Evolutionary conservation across 805 yeast genomes (phyloP).

Genomic region (Isabelozyma pseudorhagii): DNA sequence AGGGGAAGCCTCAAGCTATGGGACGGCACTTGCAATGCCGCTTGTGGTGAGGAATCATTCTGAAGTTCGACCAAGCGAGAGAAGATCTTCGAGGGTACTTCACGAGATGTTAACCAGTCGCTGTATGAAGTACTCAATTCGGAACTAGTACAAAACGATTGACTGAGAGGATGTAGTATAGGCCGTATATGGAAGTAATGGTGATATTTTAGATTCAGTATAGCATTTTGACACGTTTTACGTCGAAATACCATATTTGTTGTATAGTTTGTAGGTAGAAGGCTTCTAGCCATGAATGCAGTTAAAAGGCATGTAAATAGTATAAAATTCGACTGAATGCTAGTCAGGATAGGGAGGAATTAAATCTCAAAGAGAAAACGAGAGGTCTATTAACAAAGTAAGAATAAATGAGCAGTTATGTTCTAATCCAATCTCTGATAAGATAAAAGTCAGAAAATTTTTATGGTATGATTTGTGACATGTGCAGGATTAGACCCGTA

Average conservation of each 20-base stretch:
- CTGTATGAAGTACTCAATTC: slow-evolving; percentile 14
- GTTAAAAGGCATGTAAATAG: not conserved
- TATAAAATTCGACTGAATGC: not conserved
- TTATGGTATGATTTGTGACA: not conserved
- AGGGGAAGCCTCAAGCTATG: not conserved
- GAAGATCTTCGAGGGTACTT: slow-evolving; percentile 6
- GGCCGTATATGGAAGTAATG: slow-evolving; percentile 6
- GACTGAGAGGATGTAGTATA: slow-evolving; percentile 9
- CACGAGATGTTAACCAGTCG: slow-evolving; percentile 13
- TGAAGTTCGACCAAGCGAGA: not conserved
- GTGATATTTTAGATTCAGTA: slow-evolving; percentile 9
- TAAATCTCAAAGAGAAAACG: not conserved
- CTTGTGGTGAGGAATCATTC: not conserved
- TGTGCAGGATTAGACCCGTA: not conserved
- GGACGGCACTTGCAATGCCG: not conserved
- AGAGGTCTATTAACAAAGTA: not conserved
- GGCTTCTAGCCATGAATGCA: not conserved
- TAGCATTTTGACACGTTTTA: slow-evolving; percentile 13
- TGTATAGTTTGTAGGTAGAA: not conserved
- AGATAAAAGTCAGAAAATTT: not conserved
- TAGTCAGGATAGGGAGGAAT: not conserved
- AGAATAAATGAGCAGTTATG: not conserved
- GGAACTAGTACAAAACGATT: slow-evolving; percentile 17
- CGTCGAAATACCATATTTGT: slow-evolving; percentile 8
- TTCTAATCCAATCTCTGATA: not conserved